Conservation (phyloP, 495 filamentous ascomycete species). For the Aspergillus ostianus region DNA sequence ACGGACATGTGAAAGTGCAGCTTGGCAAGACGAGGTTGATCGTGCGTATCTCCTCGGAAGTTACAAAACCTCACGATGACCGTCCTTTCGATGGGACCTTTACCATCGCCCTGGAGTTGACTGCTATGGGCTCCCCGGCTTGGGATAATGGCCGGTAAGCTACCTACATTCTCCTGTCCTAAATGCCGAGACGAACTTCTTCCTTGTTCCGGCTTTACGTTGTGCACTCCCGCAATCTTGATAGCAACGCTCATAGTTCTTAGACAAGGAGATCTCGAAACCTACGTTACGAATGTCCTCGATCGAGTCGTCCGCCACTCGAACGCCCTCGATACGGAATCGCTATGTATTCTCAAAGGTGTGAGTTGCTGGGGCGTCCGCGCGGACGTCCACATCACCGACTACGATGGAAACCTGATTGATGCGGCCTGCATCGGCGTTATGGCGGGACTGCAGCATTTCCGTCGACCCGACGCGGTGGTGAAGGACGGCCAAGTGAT, state of each 20-base stretch:
- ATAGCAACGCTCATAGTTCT: conserved; percentile 3
- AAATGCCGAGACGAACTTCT: neutral
- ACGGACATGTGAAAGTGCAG: conserved; percentile 85
- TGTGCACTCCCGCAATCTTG: too few species aligned
- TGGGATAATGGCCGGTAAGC: conserved; percentile 80
- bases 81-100: conserved; percentile 94
- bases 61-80: conserved; percentile 78
- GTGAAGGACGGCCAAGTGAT: conserved; percentile 79
- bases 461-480: conserved; percentile 80
- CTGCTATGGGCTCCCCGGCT: conserved; percentile 86
- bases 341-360: conserved; percentile 87
- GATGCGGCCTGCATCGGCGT: conserved; percentile 83
- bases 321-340: conserved; percentile 88
- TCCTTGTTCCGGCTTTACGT: conserved; percentile 18
- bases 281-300: conserved; percentile 79
- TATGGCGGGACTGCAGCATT: conserved; percentile 84
- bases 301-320: conserved; percentile 93
- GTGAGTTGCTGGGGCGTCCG: conserved; percentile 86
- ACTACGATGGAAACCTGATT: conserved; percentile 83
- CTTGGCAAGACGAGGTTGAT: conserved; percentile 91
- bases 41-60: conserved; percentile 81
- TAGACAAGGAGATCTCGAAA: conserved; percentile 73
- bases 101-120: conserved; percentile 84
- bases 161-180: neutral
- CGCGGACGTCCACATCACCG: conserved; percentile 84